Conservation (phyloP, 768 basidiomycete genomes). For the Lactifluus subvellereus region DNA sequence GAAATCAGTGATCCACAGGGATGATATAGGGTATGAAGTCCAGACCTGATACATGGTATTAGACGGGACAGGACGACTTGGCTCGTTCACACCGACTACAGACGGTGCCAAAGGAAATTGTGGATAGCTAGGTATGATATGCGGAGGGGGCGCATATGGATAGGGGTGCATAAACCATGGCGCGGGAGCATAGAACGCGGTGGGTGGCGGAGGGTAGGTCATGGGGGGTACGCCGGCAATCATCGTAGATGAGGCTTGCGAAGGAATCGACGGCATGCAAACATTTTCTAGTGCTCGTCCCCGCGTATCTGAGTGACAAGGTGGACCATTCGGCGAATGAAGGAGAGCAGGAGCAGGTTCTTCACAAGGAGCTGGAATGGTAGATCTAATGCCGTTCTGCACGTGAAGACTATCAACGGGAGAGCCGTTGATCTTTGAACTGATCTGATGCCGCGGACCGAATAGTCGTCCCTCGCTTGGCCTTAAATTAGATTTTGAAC, state of each 20-base stretch:
- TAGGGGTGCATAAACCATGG: slow-evolving; percentile 23
- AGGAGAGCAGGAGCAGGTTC: neutral
- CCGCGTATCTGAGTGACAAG: neutral
- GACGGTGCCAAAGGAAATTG: slow-evolving; percentile 23
- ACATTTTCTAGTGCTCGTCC: slow-evolving; percentile 3
- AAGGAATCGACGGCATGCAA: slow-evolving; percentile 4
- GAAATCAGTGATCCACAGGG: neutral
- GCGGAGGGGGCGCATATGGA: slow-evolving; percentile 34
- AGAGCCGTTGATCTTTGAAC: neutral
- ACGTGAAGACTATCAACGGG: neutral
- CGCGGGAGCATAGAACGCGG: slow-evolving; percentile 16
- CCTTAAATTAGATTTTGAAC: slow-evolving; percentile 28
- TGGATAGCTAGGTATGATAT: slow-evolving; percentile 39
- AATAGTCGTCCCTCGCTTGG: slow-evolving; percentile 6
- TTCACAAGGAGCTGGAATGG: slow-evolving; percentile 1
- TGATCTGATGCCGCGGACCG: slow-evolving; percentile 17
- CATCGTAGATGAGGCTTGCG: slow-evolving; percentile 5
- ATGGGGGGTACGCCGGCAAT: slow-evolving; percentile 1
- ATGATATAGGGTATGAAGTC: neutral
- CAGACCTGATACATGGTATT: slow-evolving; percentile 18
- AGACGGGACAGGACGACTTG: slow-evolving; percentile 2
- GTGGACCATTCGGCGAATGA: slow-evolving; percentile 1
- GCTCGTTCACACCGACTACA: slow-evolving; percentile 6
- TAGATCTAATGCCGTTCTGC: neutral
- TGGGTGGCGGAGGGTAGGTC: slow-evolving; percentile 8